These are phyloP conservation scores for Aplosporella prunicola DNA, from an alignment of 2,329 filamentous ascomycete genomes.

Conservation along the genomic window DNA sequence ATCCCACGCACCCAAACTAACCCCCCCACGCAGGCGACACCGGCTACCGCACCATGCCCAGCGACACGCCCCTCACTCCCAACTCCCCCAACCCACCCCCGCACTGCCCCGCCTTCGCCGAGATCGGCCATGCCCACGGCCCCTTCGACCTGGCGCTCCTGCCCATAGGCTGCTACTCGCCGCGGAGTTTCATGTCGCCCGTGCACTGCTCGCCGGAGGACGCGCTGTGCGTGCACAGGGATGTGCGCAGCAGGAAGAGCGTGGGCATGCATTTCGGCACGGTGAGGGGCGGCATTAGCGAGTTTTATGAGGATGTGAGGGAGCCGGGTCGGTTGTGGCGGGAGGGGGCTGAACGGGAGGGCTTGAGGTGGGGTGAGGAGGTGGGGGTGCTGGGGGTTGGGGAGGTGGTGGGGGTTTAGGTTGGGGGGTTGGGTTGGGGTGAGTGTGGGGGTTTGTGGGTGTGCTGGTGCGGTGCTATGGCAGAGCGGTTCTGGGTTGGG, in stretches of 20 bases:
- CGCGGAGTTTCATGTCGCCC: slow-evolving; percentile 34
- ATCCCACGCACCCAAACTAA: too few relatives aligned
- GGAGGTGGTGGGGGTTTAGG: slow-evolving; percentile 35
- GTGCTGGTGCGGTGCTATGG: background rate
- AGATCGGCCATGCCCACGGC: slow-evolving; percentile 38
- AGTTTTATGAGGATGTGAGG: slow-evolving; percentile 40
- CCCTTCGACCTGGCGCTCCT: slow-evolving; percentile 42
- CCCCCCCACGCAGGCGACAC: slow-evolving; percentile 38
- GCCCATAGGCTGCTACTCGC: slow-evolving; percentile 41
- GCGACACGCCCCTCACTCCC: slow-evolving; percentile 20
- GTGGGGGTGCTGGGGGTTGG: slow-evolving; percentile 37
- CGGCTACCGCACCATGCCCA: slow-evolving; percentile 34
- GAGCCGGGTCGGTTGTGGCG: slow-evolving; percentile 39
- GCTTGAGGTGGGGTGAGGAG: slow-evolving; percentile 28
- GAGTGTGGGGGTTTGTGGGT: background rate
- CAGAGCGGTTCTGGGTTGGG: background rate
- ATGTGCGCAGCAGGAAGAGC: slow-evolving; percentile 37
- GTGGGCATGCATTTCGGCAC: slow-evolving; percentile 46
- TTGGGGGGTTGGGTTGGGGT: background rate
- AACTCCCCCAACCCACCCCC: slow-evolving; percentile 26
- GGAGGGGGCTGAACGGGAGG: slow-evolving; percentile 34
- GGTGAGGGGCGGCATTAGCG: slow-evolving; percentile 35
- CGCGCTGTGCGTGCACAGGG: slow-evolving; percentile 38
- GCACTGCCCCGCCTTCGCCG: slow-evolving; percentile 39
- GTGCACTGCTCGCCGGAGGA: slow-evolving; percentile 42